Base-by-base conservation (phyloP, 257 asterid genomes). In the Nicotiana sylvestris region DNA sequence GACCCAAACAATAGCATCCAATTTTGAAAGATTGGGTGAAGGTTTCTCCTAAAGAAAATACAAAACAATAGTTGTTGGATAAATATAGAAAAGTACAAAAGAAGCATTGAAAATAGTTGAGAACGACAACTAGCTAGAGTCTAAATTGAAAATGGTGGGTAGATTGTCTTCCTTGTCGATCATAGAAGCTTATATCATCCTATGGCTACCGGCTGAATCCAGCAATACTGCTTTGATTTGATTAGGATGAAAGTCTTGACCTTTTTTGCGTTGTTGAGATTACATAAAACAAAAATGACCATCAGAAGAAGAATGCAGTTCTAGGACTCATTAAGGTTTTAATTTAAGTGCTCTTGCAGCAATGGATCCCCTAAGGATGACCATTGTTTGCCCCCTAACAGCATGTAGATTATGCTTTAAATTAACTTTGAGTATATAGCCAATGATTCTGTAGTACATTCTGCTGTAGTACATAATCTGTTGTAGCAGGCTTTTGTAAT, bases 121-220 rank as follows among this genome's bases (percentile, higher is more conserved):
- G 43, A 49, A 76, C 16, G 16, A 51, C 39, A 27, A 49, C 5
- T 51, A 76, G 64, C 0, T 51, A 51, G 29, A 76, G 16, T 76
- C 64, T 76, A 27, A 76, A 49, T 76, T 76, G 64, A 29, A 13
- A 49, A 12, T 51, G 21, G 80, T 27, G 62, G 16, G 9, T 51
- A 49, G 62, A 76, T 76, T 76, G 80, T 76, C 53, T 46, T 35
- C 79, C 64, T 74, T 51, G 27, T 76, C 46, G 53, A 76, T 13
- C 30, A 25, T 27, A 35, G 60, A 56, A 43, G 30, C 61, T 90
- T 87, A 93, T 66, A 90, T 84, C 90, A 92, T 86, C 79, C 94
- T 95, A 58, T 87, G 93, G 86, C 91, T 92, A 83, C 97, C 95
- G n/a, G 97, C 95, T 7, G 96, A 90, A 53, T 95, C 98, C 85